These are phyloP conservation scores for Tuber indicum DNA, from an alignment of 495 filamentous ascomycete species.

Conservation along the genomic window DNA sequence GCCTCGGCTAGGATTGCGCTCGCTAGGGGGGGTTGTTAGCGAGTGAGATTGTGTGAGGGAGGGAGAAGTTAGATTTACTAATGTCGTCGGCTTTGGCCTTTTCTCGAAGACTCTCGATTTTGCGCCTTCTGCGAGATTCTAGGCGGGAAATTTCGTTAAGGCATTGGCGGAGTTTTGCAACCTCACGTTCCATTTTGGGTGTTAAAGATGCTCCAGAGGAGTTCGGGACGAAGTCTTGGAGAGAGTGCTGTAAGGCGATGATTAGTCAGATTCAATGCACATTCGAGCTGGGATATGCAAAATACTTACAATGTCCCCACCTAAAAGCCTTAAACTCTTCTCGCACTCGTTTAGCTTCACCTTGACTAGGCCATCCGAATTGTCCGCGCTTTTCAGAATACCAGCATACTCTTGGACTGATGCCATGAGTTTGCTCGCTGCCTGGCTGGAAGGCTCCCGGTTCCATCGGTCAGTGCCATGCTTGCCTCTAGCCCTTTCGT, in stretches of 20 bases:
- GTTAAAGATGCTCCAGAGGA: slow-evolving; percentile 70
- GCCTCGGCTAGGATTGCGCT: slow-evolving; percentile 72
- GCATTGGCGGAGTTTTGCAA: slow-evolving; percentile 62
- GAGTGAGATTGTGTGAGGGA: slow-evolving; percentile 13
- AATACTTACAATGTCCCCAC: slow-evolving; percentile 57
- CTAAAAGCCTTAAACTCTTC: slow-evolving; percentile 65
- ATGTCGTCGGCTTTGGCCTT: slow-evolving; percentile 86
- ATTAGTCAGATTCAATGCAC: slow-evolving; percentile 10
- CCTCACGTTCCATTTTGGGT: slow-evolving; percentile 69
- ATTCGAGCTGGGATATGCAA: neutral
- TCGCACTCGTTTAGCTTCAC: slow-evolving; percentile 72
- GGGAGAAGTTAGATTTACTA: slow-evolving; percentile 48
- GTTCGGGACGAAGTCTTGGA: slow-evolving; percentile 72
- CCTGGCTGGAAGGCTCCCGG: slow-evolving; percentile 60
- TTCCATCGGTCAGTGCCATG: slow-evolving; percentile 86
- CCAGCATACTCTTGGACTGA: slow-evolving; percentile 74
- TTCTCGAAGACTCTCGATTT: slow-evolving; percentile 65
- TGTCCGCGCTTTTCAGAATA: slow-evolving; percentile 77
- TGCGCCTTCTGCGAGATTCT: slow-evolving; percentile 67
- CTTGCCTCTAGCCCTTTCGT: slow-evolving; percentile 64
- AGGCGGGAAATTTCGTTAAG: slow-evolving; percentile 78
- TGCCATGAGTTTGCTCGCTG: slow-evolving; percentile 66
- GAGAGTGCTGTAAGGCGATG: slow-evolving; percentile 39
- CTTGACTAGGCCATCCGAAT: slow-evolving; percentile 72
- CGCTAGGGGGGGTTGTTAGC: slow-evolving; percentile 44